Base-by-base conservation (phyloP, 371 early-diverging fungal genomes). In the Mortierella sp. region DNA sequence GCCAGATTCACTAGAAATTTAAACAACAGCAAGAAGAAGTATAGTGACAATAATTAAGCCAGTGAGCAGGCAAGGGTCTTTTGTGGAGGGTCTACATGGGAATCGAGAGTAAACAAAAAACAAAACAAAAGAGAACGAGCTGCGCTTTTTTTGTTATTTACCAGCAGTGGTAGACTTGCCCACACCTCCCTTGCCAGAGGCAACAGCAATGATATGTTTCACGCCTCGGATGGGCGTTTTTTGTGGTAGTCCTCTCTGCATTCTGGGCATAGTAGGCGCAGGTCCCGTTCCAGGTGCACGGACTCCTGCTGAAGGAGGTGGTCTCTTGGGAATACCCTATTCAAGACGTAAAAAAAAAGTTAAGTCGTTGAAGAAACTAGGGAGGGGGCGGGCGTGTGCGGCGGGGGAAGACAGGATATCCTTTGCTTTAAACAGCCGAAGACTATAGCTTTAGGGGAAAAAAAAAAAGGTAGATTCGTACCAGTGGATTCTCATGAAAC, bases 111-210 rank as follows among this genome's bases (percentile, higher is more conserved):
- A 14, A 0, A 15, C 18, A 45, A n/a, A n/a, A n/a, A n/a, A n/a
- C n/a, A n/a, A n/a, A n/a, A n/a, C n/a, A n/a, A n/a, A n/a, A n/a
- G n/a, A 48, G 30, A 74, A 58, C 29, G 59, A 21, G 45, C 4
- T n/a, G 29, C n/a, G 68, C 57, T 30, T 30, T 12, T 52, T 19
- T 25, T 16, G 9, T 0, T 12, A 14, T 44, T 58, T 85, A 93
- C 94, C 95, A 62, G 95, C 87, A 19, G 93, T 91, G 0, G 96
- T 95, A 0, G 94, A 93, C 73, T 96, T 96, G 18, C 97, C 97
- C 7, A 95, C 96, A 29, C 96, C 96, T 11, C 96, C 96, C 72
- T 96, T 96, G 15, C 94, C 96, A 9, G 95, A 95, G 18, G 93
- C 91, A 0, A 95, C 93, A n/a, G 92, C 93, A 50, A 95, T 85